These are phyloP conservation scores for Tetracladium maxilliforme DNA, from an alignment of 2,329 filamentous ascomycete genomes.

Conservation along the genomic window DNA sequence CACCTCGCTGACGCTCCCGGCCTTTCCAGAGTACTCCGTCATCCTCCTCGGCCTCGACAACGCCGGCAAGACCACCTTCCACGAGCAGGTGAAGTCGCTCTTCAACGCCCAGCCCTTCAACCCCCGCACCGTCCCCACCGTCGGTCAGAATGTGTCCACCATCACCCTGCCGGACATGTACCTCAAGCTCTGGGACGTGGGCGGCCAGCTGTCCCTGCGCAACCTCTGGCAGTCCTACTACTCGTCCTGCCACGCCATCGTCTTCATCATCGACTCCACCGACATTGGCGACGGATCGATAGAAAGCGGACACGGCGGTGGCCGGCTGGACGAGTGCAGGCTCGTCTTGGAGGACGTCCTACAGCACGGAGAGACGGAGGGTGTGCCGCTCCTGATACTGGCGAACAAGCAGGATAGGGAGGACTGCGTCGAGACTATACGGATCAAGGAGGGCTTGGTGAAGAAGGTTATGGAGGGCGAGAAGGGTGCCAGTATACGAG, in stretches of 20 bases:
- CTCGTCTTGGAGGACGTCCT: conserved; percentile 83
- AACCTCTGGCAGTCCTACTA: conserved; percentile 96
- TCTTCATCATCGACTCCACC: conserved; percentile 93
- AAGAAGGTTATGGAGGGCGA: conserved; percentile 93
- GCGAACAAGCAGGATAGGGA: conserved; percentile 98
- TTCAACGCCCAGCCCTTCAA: conserved; percentile 54
- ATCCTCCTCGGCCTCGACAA: conserved; percentile 96
- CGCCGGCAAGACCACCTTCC: conserved; percentile 94
- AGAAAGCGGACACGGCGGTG: conserved; percentile 33
- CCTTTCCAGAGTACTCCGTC: conserved; percentile 72
- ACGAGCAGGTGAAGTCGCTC: conserved; percentile 87
- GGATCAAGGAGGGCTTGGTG: conserved; percentile 93
- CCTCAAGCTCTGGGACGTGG: conserved; percentile 96
- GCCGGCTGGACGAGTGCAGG: conserved; percentile 74
- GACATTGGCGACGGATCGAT: conserved; percentile 84
- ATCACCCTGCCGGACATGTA: conserved; percentile 89
- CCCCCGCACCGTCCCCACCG: conserved; percentile 82
- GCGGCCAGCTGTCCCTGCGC: conserved; percentile 78
- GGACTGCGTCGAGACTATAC: conserved; percentile 92
- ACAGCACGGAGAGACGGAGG: conserved; percentile 73
- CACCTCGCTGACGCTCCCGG: conserved; percentile 2
- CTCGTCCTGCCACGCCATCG: conserved; percentile 82
- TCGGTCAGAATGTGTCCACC: conserved; percentile 91
- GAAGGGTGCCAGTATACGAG: conserved; percentile 71
- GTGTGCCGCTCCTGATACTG: conserved; percentile 80